These are phyloP conservation scores for Bruguiera hainesii DNA, from an alignment of 441 rosid species.

Conservation along the genomic window DNA sequence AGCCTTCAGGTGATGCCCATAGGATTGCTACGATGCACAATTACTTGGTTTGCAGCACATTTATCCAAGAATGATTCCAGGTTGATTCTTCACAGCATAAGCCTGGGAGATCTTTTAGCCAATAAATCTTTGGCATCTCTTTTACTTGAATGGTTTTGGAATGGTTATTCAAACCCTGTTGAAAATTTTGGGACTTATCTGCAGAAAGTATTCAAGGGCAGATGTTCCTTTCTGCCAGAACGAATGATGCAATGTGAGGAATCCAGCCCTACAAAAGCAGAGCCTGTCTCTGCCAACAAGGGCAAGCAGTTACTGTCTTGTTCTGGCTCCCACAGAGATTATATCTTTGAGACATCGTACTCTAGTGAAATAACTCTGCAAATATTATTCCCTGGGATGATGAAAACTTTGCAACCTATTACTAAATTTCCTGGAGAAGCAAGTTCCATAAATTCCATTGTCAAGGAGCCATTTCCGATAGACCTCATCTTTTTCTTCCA, in stretches of 20 bases:
- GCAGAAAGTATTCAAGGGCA: slow-evolving; percentile 43
- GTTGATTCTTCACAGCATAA: slow-evolving; percentile 45
- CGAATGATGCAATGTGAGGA: slow-evolving; percentile 17
- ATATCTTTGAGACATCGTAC: slow-evolving; percentile 37
- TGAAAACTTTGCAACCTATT: slow-evolving; percentile 26
- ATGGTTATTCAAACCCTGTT: slow-evolving; percentile 44
- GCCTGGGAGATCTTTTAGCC: slow-evolving; percentile 30
- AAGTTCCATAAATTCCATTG: slow-evolving; percentile 26
- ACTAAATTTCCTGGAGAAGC: slow-evolving; percentile 35
- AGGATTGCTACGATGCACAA: slow-evolving; percentile 61
- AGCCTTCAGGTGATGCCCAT: slow-evolving; percentile 72
- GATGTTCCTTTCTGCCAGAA: slow-evolving; percentile 36
- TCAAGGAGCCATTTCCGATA: slow-evolving; percentile 50
- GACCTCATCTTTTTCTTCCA: slow-evolving; percentile 81
- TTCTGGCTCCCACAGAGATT: slow-evolving; percentile 24
- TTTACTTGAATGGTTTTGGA: slow-evolving; percentile 57
- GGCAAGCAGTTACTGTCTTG: slow-evolving; percentile 27
- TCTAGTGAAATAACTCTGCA: slow-evolving; percentile 48
- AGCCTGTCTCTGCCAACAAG: slow-evolving; percentile 25
- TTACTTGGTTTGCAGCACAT: slow-evolving; percentile 68
- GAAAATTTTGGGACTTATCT: slow-evolving; percentile 49
- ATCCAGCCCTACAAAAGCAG: slow-evolving; percentile 23
- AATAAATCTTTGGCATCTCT: slow-evolving; percentile 46
- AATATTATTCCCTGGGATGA: slow-evolving; percentile 36
- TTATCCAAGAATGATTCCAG: slow-evolving; percentile 57